phyloP scores from a whole-genome alignment of 2,329 filamentous ascomycete species.

The Pseudogymnoascus sp. region DNA sequence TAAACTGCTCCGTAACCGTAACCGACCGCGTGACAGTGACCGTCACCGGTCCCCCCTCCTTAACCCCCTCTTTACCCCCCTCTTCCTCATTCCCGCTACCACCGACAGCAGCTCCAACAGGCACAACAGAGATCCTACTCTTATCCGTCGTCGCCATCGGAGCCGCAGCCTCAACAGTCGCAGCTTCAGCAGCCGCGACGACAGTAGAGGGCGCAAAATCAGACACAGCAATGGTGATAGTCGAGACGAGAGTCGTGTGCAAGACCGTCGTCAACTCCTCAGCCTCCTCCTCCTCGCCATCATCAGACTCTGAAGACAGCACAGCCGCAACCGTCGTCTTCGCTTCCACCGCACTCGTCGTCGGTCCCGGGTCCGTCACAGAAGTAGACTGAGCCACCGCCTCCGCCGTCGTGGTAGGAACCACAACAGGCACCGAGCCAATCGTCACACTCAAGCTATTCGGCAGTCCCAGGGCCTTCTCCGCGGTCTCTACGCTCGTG shows the following conservation, averaged over 20 bases:
- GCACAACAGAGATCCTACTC: slow-evolving; percentile 4
- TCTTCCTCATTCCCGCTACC: not conserved
- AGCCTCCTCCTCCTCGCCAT: too few relatives aligned
- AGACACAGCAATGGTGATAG: not conserved
- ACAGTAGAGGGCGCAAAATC: not conserved
- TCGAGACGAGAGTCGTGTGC: not conserved
- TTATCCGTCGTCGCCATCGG: not conserved
- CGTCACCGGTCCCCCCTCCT: not conserved
- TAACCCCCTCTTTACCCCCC: not conserved
- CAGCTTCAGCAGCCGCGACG: not conserved
- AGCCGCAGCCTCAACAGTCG: not conserved
- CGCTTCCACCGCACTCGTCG: not conserved
- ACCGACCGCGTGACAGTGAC: slow-evolving; percentile 9
- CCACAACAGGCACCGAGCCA: not conserved
- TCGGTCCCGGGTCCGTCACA: not conserved
- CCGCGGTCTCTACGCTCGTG: slow-evolving; percentile 33
- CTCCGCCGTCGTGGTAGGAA: not conserved
- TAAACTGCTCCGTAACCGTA: slow-evolving; percentile 6
- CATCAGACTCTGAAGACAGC: not conserved
- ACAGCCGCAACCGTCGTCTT: not conserved
- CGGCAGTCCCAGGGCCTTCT: slow-evolving; percentile 33
- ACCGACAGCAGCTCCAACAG: not conserved
- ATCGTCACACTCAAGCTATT: slow-evolving; percentile 6
- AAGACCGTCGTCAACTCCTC: not conserved
- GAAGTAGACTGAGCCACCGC: not conserved